Percentiles rank a stretch among this genome's conserved stretches.
These are phyloP conservation scores for Malassezia nana DNA, from an alignment of 1,284 basidiomycete species.

Conservation along the genomic window DNA sequence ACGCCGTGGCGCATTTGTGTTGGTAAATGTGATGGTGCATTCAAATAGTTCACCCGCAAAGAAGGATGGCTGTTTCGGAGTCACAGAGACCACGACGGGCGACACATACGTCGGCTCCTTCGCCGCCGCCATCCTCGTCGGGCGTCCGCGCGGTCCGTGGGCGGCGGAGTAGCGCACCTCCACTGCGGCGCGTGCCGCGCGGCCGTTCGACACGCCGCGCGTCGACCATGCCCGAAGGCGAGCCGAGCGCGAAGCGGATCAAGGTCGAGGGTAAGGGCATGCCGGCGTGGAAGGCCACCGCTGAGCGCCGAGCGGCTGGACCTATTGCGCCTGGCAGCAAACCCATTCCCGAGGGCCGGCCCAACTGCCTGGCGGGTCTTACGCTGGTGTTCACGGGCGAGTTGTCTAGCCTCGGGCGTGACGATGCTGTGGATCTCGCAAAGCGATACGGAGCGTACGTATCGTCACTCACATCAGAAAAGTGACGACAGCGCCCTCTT, in stretches of 20 bases:
- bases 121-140: neutral
- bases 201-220: neutral
- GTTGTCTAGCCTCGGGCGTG: constrained; percentile 70
- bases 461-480: constrained; percentile 13
- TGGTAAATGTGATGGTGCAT: constrained; percentile 75
- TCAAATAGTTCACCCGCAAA: constrained; percentile 82
- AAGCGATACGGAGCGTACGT: constrained; percentile 69
- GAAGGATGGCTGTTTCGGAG: constrained; percentile 72
- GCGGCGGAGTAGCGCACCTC: neutral
- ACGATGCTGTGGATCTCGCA: constrained; percentile 75
- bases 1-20: constrained; percentile 54
- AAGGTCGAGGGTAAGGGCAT: neutral
- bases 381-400: constrained; percentile 88
- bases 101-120: constrained; percentile 9
- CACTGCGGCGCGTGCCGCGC: neutral
- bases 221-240: neutral
- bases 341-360: constrained; percentile 64
- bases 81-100: constrained; percentile 51
- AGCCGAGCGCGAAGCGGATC: constrained; percentile 6
- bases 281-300: constrained; percentile 20
- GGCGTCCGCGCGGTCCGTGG: neutral
- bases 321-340: constrained; percentile 71
- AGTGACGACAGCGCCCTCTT: constrained; percentile 75
- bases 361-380: constrained; percentile 73
- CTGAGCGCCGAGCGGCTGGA: constrained; percentile 58